Evolutionary conservation across 805 yeast species (phyloP), one percentile per base, ranked within the genome.

Genomic region (Kuraishia capsulata): DNA sequence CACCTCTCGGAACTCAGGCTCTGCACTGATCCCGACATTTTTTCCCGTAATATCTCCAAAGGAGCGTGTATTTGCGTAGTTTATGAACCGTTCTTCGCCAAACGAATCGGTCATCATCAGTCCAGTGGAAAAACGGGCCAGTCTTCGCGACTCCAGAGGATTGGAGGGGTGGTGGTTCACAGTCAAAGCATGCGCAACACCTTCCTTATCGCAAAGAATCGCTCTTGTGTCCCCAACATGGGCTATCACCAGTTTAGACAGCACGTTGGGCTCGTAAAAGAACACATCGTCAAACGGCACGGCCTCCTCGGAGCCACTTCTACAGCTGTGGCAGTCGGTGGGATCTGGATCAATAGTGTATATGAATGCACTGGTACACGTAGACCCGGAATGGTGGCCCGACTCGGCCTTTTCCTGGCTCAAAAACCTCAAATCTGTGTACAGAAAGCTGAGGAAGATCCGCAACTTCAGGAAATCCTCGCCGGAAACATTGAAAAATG

Each of bases 161-260:
- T 88, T 81, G 1, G 85, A 73, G 2, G 97, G 95, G 58, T 90
- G 96, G 57, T 92, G 98, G 26, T 78, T 73, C 28, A 73, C 67
- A 1, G 95, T 85, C 37, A 92, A 62, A 16, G 85, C 67, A 47
- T 81, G 89, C 1, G 95, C 95, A 30, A 73, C 62, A 2, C 97
- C 97, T 39, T 69, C 58, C 40, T 70, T 71, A 57, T 89, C 97
- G 45, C 92, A 83, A n/a, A 92, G 50, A 2, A 92, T 70, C 4
- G 94, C 87, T 44, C 84, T 73, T 3, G 97, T 83, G 54, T 92
- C 98, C 4, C 98, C 98, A 11, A 90, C 78, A 53, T 92, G 98
- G 1, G 94, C 89, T 16, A 89, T 74, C 1, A 84, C 70, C 18
- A 92, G 57, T 49, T 78, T 77, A 18, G 86, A 67, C 10, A 81